A percentile compares a stretch with the other conserved stretches of the same genome.
Conservation (phyloP, 2,329 filamentous ascomycete genomes). For the Madurella fahalii region DNA sequence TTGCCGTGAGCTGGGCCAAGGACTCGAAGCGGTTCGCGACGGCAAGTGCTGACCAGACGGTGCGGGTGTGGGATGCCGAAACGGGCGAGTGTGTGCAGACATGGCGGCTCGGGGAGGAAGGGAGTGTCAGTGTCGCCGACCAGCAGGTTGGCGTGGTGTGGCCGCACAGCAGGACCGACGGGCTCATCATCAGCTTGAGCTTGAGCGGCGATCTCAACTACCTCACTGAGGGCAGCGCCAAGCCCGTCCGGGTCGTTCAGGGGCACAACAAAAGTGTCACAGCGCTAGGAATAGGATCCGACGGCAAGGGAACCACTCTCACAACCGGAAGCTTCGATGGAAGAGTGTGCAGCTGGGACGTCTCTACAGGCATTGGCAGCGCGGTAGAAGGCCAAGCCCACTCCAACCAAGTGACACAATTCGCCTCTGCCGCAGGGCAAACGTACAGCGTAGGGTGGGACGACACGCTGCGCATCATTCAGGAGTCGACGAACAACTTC, state of each 20-base stretch:
- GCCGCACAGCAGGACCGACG: conserved; percentile 76
- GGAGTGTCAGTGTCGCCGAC: conserved; percentile 65
- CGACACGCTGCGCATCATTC: conserved; percentile 77
- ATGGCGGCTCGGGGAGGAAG: conserved; percentile 79
- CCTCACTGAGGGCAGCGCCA: conserved; percentile 65
- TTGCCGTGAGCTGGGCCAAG: conserved; percentile 82
- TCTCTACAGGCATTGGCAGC: conserved; percentile 62
- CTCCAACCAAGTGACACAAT: conserved; percentile 78
- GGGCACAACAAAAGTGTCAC: conserved; percentile 93
- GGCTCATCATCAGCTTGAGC: conserved; percentile 84
- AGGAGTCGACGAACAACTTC: conserved; percentile 71
- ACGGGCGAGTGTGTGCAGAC: conserved; percentile 70
- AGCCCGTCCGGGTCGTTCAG: conserved; percentile 68
- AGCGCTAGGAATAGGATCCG: conserved; percentile 57
- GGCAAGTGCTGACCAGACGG: conserved; percentile 88
- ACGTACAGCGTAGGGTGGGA: conserved; percentile 94
- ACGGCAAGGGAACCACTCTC: conserved; percentile 59
- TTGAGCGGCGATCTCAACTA: conserved; percentile 89
- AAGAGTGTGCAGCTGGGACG: conserved; percentile 78
- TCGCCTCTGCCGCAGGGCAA: conserved; percentile 58
- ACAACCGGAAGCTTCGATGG: conserved; percentile 94
- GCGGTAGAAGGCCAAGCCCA: conserved; percentile 76
- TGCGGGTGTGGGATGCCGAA: conserved; percentile 90
- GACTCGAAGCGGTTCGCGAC: conserved; percentile 87
- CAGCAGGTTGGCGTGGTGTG: conserved; percentile 96